Conservation (phyloP, 495 filamentous ascomycete species). For the Lophium mytilinum region DNA sequence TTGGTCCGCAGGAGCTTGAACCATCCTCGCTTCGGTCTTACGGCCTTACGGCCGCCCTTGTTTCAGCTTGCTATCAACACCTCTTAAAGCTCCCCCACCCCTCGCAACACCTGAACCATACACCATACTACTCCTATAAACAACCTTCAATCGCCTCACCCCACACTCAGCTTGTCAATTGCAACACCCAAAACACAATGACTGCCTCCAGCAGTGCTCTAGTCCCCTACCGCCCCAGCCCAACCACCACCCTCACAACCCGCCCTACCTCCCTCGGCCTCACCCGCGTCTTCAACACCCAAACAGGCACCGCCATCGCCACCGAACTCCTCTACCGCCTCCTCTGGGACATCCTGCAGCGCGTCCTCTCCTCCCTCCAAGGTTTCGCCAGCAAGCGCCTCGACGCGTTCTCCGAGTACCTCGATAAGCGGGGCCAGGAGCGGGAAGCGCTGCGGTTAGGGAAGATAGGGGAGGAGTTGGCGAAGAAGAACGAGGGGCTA, state of each 20-base stretch:
- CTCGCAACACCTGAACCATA: no score
- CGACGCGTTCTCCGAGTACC: constrained; percentile 1
- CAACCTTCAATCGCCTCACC: no score
- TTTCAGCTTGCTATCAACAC: no score
- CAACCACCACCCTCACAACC: background rate
- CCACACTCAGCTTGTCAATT: background rate
- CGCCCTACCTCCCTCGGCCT: background rate
- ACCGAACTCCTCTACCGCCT: constrained; percentile 21
- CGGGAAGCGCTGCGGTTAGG: background rate
- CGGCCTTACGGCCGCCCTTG: no score
- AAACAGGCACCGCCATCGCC: constrained; percentile 16
- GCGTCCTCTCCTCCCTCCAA: constrained; percentile 1
- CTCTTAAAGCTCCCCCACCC: no score
- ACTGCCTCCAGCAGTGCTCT: background rate
- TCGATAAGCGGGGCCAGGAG: constrained; percentile 5
- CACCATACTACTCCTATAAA: no score
- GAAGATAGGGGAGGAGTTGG: background rate
- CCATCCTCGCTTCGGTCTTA: no score
- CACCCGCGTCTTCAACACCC: constrained; percentile 3
- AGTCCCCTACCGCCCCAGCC: constrained; percentile 7
- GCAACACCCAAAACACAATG: background rate
- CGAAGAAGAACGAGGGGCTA: background rate
- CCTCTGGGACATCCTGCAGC: constrained; percentile 13
- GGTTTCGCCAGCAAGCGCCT: constrained; percentile 3
- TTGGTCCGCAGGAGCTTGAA: no score